Evolutionary conservation across 1,284 basidiomycete genomes (phyloP).

Genomic region (Microbotryum lychnidis-dioicae): DNA sequence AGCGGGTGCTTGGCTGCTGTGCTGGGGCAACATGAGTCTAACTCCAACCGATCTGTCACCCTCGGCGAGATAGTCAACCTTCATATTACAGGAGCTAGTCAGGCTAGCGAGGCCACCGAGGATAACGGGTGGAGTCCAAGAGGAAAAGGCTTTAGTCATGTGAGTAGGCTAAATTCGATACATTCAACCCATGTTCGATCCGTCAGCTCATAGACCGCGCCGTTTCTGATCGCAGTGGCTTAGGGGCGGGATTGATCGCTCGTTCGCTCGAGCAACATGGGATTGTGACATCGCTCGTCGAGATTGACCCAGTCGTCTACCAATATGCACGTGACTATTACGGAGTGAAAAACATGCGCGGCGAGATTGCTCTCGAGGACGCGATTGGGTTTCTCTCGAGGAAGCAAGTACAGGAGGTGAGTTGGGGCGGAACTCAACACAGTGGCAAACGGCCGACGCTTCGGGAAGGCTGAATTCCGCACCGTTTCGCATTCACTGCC

Average conservation of each 20-base stretch:
- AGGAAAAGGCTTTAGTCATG: slow-evolving; percentile 56
- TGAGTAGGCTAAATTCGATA: background rate
- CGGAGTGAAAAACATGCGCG: slow-evolving; percentile 56
- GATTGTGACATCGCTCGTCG: slow-evolving; percentile 62
- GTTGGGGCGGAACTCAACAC: background rate
- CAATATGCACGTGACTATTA: slow-evolving; percentile 70
- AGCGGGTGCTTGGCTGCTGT: slow-evolving; percentile 44
- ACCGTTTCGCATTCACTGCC: slow-evolving; percentile 34
- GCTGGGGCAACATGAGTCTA: background rate
- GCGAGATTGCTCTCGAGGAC: slow-evolving; percentile 61
- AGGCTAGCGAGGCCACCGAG: slow-evolving; percentile 52
- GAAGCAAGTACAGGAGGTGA: slow-evolving; percentile 38
- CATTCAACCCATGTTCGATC: background rate
- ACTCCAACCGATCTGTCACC: too few species aligned
- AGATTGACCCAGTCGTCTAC: slow-evolving; percentile 82
- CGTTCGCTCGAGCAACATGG: slow-evolving; percentile 60
- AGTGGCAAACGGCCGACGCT: background rate
- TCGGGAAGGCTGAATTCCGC: slow-evolving; percentile 21
- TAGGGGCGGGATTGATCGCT: slow-evolving; percentile 73
- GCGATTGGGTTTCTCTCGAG: slow-evolving; percentile 55
- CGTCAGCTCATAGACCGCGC: background rate
- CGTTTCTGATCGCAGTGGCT: slow-evolving; percentile 52
- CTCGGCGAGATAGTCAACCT: slow-evolving; percentile 59
- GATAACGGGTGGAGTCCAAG: slow-evolving; percentile 42
- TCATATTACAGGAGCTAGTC: slow-evolving; percentile 73